These are phyloP conservation scores for Aspergillus coremiiformis DNA, from an alignment of 495 filamentous ascomycete genomes.

Conservation along the genomic window DNA sequence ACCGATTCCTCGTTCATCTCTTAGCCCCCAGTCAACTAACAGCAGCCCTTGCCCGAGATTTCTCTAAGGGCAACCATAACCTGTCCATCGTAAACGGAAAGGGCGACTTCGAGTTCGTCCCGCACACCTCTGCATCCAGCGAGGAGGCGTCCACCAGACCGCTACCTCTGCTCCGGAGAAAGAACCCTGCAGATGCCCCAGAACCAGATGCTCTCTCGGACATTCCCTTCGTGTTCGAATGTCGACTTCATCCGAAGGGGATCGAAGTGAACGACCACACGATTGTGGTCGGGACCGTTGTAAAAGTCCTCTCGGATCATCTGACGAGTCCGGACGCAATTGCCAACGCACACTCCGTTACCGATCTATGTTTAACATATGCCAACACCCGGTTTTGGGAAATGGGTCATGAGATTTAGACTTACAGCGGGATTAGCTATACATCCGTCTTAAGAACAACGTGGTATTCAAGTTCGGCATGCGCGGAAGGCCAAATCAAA, in stretches of 20 bases:
- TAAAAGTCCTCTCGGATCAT: conserved; percentile 13
- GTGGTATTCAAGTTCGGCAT: too few relatives aligned
- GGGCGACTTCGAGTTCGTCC: conserved; percentile 33
- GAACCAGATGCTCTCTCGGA: conserved; percentile 6
- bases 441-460: background rate
- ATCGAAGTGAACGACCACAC: conserved; percentile 41
- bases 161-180: conserved; percentile 28
- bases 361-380: conserved; percentile 37
- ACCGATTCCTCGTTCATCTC: conserved; percentile 39
- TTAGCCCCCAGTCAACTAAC: conserved; percentile 26
- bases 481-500: too few relatives aligned
- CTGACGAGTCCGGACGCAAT: background rate
- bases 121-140: conserved; percentile 5
- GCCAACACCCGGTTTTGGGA: conserved; percentile 42
- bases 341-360: background rate
- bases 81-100: conserved; percentile 25
- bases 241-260: conserved; percentile 27
- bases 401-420: conserved; percentile 32
- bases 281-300: conserved; percentile 34
- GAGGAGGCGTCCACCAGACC: conserved; percentile 7
- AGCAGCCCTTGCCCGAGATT: conserved; percentile 36
- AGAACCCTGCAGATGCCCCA: background rate
- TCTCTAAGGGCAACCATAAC: conserved; percentile 33
- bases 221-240: conserved; percentile 40
- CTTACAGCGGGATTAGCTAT: background rate